These are phyloP conservation scores for Coleophoma eucalyptorum DNA, from an alignment of 2,329 filamentous ascomycete genomes.

Conservation along the genomic window DNA sequence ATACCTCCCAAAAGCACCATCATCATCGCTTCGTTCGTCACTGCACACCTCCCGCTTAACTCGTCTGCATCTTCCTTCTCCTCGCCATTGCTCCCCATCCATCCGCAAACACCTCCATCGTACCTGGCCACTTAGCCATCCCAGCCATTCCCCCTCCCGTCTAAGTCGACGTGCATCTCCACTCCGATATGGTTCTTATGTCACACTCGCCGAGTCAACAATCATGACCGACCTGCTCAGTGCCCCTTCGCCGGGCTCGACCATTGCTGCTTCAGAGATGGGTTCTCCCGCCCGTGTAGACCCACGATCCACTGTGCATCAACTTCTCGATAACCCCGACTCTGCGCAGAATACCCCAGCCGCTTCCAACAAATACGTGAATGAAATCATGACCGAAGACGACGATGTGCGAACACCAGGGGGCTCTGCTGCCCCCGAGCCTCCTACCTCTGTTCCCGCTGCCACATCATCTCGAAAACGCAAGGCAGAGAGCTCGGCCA, in stretches of 20 bases:
- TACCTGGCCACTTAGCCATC: too few species aligned
- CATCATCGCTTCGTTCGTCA: too few species aligned
- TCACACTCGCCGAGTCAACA: too few species aligned
- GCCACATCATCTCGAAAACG: conserved; percentile 8
- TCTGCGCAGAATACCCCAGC: conserved; percentile 18
- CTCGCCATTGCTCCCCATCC: not conserved
- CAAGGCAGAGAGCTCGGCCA: conserved; percentile 14
- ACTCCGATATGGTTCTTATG: too few species aligned
- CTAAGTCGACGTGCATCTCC: too few species aligned
- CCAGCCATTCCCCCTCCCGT: too few species aligned
- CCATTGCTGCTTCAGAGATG: conserved; percentile 24
- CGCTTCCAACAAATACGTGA: conserved; percentile 6
- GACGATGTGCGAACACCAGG: conserved; percentile 23
- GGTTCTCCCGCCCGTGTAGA: conserved; percentile 24
- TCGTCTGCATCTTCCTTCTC: too few species aligned
- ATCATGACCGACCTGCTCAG: conserved; percentile 13
- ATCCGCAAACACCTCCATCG: not conserved
- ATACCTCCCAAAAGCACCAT: too few species aligned
- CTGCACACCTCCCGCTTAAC: too few species aligned
- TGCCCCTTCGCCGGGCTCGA: conserved; percentile 20
- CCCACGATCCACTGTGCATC: conserved; percentile 21
- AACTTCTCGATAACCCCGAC: conserved; percentile 18
- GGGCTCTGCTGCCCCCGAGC: conserved; percentile 6
- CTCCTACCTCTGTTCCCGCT: conserved; percentile 6
- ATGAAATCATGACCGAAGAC: conserved; percentile 24